Percentiles rank a stretch among this genome's conserved stretches.
phyloP scores from a whole-genome alignment of 345 rosid species.

The Cardamine chenopodiifolia region DNA sequence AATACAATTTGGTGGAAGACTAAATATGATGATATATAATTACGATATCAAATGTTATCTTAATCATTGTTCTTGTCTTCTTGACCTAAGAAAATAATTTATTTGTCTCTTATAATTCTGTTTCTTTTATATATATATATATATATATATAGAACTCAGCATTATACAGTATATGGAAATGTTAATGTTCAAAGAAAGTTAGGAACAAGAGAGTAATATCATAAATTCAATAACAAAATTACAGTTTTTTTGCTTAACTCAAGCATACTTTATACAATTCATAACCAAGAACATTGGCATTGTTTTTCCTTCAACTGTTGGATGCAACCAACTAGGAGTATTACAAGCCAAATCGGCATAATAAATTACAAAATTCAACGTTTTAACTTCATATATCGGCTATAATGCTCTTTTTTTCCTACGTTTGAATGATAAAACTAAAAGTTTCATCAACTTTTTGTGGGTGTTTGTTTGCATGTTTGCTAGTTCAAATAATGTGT shows the following conservation, averaged over 20 bases:
- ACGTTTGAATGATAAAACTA: slow-evolving; percentile 4
- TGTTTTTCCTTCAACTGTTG: neutral
- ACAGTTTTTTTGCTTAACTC: neutral
- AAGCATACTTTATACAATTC: neutral
- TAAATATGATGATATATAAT: slow-evolving; percentile 26
- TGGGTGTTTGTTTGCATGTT: slow-evolving; percentile 1
- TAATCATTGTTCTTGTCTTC: slow-evolving; percentile 38
- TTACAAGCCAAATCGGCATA: neutral
- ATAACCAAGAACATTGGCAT: neutral
- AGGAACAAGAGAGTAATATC: neutral
- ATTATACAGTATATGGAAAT: neutral
- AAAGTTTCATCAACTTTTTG: neutral
- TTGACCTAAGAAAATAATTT: slow-evolving; percentile 23
- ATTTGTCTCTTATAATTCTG: slow-evolving; percentile 33
- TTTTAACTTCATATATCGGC: slow-evolving; percentile 1
- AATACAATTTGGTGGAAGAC: slow-evolving; percentile 36
- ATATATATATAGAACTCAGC: neutral
- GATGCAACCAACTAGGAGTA: no score
- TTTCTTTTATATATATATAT: neutral
- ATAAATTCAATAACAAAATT: neutral
- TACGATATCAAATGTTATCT: slow-evolving; percentile 26
- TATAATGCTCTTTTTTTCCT: neutral
- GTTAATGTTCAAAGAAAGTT: neutral
- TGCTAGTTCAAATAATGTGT: neutral
- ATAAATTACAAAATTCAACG: neutral